Evolutionary conservation across 164 flowering plant genomes (phyloP), one percentile per base, ranked within the genome.

Genomic region (Magnolia changhungtana): DNA sequence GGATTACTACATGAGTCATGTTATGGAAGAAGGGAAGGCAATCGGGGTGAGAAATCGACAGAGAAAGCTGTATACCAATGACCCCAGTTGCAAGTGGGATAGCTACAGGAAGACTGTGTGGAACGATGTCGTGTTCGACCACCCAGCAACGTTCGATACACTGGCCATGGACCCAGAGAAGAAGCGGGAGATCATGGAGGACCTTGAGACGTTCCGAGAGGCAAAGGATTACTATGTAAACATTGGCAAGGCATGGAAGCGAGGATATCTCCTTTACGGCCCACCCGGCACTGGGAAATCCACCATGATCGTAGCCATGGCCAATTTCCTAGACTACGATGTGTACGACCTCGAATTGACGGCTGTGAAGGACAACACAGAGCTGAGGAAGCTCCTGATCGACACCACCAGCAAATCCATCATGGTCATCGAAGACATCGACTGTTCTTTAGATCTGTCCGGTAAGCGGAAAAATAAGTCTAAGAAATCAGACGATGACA

Each of bases 271-370:
- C 27, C 88, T 90, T 27, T 83, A 85, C 65, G 91, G 91, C 1
- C 94, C 91, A 0, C 94, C 90, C 0, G 90, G 91, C 10, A 90
- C 90, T 3, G 91, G 90, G 10, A 90, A 90, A 63, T 87, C 94
- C 24, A 86, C 89, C 24, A 87, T 89, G 91, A 83, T 89, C 11
- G 89, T 90, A 7, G 94, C 91, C 63, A 90, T 90, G 85, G 90
- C 94, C 14, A 90, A 89, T 75, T 63, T 83, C 72, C 55, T 90
- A 81, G 77, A 80, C 50, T 90, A 88, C 63, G 90, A 90, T 77
- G 86, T 89, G 14, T 89, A 89, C 71, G 94, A 90, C 72, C 85
- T 89, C 2, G 94, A 90, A 79, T 82, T 90, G 20, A 89, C 90
- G 0, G 86, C 89, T 0, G 91, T 90, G 23, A 84, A 81, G 69